A percentile compares a stretch with the other conserved stretches of the same genome.
Evolutionary conservation across 768 basidiomycete genomes (phyloP).

Genomic region (Punctularia strigosozonata): DNA sequence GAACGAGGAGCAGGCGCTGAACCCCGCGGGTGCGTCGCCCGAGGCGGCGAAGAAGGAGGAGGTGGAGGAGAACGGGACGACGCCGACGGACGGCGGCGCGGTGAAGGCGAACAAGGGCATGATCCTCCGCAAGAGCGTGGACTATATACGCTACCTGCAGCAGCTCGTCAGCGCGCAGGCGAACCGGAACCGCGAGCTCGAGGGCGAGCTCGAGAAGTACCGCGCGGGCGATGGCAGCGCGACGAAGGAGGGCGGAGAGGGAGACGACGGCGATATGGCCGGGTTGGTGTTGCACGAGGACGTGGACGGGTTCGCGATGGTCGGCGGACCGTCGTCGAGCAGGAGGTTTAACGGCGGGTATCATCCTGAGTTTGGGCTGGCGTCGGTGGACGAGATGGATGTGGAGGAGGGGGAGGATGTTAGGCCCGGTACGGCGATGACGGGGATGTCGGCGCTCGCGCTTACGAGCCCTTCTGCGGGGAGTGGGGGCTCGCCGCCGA

Average conservation of each 20-base stretch:
- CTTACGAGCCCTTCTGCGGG: background rate
- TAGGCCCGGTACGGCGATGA: background rate
- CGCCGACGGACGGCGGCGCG: slow-evolving; percentile 4
- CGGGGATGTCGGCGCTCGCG: background rate
- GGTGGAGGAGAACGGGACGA: slow-evolving; percentile 10
- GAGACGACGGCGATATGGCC: background rate
- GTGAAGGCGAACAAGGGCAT: slow-evolving; percentile 94
- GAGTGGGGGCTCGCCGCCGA: background rate
- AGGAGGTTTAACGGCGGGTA: background rate
- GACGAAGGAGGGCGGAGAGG: background rate
- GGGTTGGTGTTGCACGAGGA: background rate
- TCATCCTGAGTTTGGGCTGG: no score
- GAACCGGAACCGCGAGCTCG: slow-evolving; percentile 66
- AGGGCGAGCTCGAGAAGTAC: slow-evolving; percentile 49
- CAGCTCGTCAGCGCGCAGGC: slow-evolving; percentile 78
- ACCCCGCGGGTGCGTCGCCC: slow-evolving; percentile 5
- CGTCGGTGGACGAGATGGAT: background rate
- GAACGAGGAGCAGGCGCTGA: background rate
- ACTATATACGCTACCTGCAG: slow-evolving; percentile 60
- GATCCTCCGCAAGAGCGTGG: slow-evolving; percentile 64
- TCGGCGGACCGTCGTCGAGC: background rate
- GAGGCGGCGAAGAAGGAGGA: slow-evolving; percentile 17
- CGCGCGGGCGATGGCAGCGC: slow-evolving; percentile 13
- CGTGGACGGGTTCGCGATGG: background rate
- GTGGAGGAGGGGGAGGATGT: background rate